phyloP scores from a whole-genome alignment of 2,329 filamentous ascomycete species.

The Colletotrichum destructivum region DNA sequence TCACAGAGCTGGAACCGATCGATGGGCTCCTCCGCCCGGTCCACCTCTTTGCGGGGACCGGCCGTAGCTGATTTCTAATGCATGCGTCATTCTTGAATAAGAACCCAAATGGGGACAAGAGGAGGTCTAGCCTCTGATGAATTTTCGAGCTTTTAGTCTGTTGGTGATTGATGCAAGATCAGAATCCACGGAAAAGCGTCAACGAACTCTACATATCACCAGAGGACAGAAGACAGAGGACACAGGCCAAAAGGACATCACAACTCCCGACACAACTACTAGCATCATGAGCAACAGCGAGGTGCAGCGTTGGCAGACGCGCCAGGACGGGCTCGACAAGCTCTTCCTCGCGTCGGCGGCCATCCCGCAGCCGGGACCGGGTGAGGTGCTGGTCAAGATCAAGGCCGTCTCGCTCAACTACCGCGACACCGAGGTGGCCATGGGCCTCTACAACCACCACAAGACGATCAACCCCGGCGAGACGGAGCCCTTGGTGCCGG shows the following conservation, averaged over 20 bases:
- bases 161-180: background rate
- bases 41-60: constrained; percentile 33
- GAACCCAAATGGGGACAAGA: background rate
- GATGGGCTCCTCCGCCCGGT: constrained; percentile 12
- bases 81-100: constrained; percentile 29
- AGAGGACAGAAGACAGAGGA: too few species aligned
- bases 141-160: background rate
- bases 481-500: constrained; percentile 68
- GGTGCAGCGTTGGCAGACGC: constrained; percentile 67
- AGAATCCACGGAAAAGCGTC: background rate
- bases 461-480: constrained; percentile 60
- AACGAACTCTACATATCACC: background rate
- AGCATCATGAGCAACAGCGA: constrained; percentile 26
- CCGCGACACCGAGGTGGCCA: constrained; percentile 70
- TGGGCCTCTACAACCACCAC: constrained; percentile 78
- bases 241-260: background rate
- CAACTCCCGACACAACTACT: background rate
- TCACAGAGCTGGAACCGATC: background rate
- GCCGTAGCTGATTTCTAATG: constrained; percentile 36
- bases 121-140: background rate
- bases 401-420: constrained; percentile 64
- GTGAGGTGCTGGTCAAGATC: constrained; percentile 67
- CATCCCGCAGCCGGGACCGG: constrained; percentile 62
- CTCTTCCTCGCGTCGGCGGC: constrained; percentile 60
- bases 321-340: constrained; percentile 70